Percentiles rank a stretch among this genome's conserved stretches.
phyloP scores from a whole-genome alignment of 2,329 filamentous ascomycete species.

The Penicillium hesseltinei region DNA sequence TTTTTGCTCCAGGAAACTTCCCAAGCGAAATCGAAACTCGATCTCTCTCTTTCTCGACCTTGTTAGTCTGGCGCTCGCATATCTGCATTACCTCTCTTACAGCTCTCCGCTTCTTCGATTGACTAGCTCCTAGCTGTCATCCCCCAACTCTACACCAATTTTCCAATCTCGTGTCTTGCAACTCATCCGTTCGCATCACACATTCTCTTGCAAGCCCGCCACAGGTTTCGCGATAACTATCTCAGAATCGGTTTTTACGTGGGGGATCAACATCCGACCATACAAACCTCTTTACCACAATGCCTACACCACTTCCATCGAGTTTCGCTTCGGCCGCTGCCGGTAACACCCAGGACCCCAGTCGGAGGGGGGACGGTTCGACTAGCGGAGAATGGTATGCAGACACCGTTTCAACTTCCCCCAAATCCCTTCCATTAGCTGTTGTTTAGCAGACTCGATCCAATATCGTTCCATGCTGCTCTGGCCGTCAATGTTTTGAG shows the following conservation, averaged over 20 bases:
- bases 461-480: background rate
- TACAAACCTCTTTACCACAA: conserved; percentile 34
- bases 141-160: conserved; percentile 8
- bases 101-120: conserved; percentile 19
- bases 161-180: conserved; percentile 23
- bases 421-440: background rate
- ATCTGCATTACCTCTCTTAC: conserved; percentile 22
- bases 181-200: conserved; percentile 27
- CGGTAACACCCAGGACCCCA: conserved; percentile 65
- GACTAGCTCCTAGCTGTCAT: conserved; percentile 23
- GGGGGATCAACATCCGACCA: conserved; percentile 25
- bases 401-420: conserved; percentile 8
- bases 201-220: conserved; percentile 20
- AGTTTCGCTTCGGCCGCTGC: conserved; percentile 82
- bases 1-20: conserved; percentile 30
- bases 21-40: conserved; percentile 30
- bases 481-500: conserved; percentile 8
- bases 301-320: conserved; percentile 75
- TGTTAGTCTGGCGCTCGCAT: conserved; percentile 33
- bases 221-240: conserved; percentile 27
- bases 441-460: background rate
- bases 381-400: conserved; percentile 70
- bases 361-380: conserved; percentile 56
- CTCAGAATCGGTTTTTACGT: conserved; percentile 22
- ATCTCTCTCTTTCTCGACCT: conserved; percentile 33